Evolutionary conservation across 345 rosid genomes (phyloP).

Genomic region (Eutrema japonicum): DNA sequence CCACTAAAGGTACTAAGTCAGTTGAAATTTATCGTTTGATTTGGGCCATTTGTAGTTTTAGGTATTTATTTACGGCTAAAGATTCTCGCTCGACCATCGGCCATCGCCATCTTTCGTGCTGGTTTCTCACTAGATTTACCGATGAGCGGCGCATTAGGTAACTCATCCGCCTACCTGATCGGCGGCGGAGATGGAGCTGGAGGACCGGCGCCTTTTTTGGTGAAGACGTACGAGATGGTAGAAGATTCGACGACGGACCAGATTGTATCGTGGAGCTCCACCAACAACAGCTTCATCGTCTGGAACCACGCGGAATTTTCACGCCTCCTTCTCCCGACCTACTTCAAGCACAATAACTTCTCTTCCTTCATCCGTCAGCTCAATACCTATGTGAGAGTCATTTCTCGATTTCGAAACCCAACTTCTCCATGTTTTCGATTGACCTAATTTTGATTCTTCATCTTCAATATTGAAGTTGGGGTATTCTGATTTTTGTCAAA

Average conservation of each 20-base stretch:
- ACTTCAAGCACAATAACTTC: slow-evolving; percentile 95
- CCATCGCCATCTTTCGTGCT: slow-evolving; percentile 4
- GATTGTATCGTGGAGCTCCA: slow-evolving; percentile 83
- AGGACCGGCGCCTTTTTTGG: slow-evolving; percentile 84
- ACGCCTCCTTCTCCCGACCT: slow-evolving; percentile 74
- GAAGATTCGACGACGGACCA: slow-evolving; percentile 78
- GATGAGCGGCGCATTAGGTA: slow-evolving; percentile 41
- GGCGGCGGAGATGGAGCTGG: slow-evolving; percentile 52
- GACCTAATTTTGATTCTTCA: slow-evolving; percentile 17
- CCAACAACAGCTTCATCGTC: slow-evolving; percentile 76
- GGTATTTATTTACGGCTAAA: slow-evolving; percentile 1
- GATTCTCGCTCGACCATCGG: not conserved
- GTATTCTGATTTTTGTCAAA: not conserved
- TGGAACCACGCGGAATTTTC: slow-evolving; percentile 95
- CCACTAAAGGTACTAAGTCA: no score
- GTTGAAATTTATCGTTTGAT: no score
- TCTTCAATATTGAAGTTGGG: not conserved
- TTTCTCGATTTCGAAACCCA: not conserved
- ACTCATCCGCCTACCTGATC: slow-evolving; percentile 33
- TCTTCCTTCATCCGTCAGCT: slow-evolving; percentile 86
- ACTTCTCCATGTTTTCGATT: not conserved
- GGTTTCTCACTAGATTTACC: slow-evolving; percentile 15
- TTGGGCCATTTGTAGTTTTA: no score
- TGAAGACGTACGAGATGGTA: slow-evolving; percentile 93
- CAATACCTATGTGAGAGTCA: slow-evolving; percentile 70